Base-by-base conservation (phyloP, 2,329 filamentous ascomycete species). In the Neofusicoccum parvum region DNA sequence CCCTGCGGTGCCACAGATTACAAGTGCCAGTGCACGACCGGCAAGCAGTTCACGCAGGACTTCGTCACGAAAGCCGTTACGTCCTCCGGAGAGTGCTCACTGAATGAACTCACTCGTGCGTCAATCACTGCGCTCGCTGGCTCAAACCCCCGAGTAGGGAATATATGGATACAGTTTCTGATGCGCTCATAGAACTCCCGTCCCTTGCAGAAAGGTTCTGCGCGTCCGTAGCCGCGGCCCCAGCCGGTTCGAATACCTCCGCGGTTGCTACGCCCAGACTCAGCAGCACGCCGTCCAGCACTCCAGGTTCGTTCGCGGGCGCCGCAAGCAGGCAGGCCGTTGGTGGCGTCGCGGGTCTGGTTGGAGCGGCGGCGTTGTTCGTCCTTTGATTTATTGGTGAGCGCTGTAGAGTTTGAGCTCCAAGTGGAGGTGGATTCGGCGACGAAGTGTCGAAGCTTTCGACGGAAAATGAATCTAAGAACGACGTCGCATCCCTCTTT, bases 11-110 rank as follows among this genome's bases (percentile, higher is more conserved):
- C 58, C 45, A 49, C 58, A 23, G 58, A 62, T 45, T 62, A 49
- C 17, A 14, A 39, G 7, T 62, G 58, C 58, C 43, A 49, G 32
- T 62, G 58, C 58, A 62, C 45, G 32, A 62, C 43, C 5, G 58
- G 58, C 43, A 49, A 62, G 32, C 41, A 62, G 7, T 62, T 48
- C 43, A 39, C 36, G 20, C 34, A 50, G 23, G 36, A 50, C 58
- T 50, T 32, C 45, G 12, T 62, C 10, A 62, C 45, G 32, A 37
- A 62, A 12, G 36, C 43, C n/a, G 14, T 62, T 2, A 36, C 36
- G n/a, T 17, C 43, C 45, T 32, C 43, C 10, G 58, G 58, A 11
- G 50, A 20, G 15, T 62, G 58, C 58, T 39, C 58, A 3, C 15
- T n/a, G 12, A 3, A 17, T 2, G 41, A 62, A 4, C 50, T 62